Percentiles rank a stretch among this genome's conserved stretches.
Conservation (phyloP, 192 early-diverging fungal genomes). For the Thamnidium elegans region DNA sequence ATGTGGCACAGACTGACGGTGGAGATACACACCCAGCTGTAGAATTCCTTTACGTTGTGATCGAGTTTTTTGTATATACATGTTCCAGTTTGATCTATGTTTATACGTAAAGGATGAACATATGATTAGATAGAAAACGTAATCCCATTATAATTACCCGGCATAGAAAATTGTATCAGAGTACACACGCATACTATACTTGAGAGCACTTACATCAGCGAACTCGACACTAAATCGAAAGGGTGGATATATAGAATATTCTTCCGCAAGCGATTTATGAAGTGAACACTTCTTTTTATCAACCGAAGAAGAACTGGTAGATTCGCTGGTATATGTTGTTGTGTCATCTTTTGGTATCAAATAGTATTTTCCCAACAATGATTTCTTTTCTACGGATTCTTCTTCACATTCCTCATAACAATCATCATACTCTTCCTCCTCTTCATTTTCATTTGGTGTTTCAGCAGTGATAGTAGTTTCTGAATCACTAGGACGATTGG, state of each 20-base stretch:
- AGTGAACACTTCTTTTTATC: background rate
- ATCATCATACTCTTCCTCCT: background rate
- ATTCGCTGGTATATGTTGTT: slow-evolving; percentile 32
- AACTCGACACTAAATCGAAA: slow-evolving; percentile 56
- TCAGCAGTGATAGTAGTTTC: no score
- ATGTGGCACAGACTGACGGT: slow-evolving; percentile 41
- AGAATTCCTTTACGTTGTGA: slow-evolving; percentile 34
- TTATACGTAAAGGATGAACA: background rate
- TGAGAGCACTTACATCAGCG: slow-evolving; percentile 34
- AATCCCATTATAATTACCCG: slow-evolving; percentile 35
- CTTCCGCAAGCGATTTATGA: background rate
- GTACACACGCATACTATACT: slow-evolving; percentile 39
- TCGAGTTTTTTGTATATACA: slow-evolving; percentile 54
- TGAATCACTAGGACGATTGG: no score
- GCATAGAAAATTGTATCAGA: slow-evolving; percentile 52
- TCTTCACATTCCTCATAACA: no score
- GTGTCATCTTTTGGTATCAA: slow-evolving; percentile 35
- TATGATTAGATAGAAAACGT: background rate
- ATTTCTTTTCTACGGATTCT: no score
- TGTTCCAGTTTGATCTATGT: slow-evolving; percentile 54
- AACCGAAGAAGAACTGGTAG: slow-evolving; percentile 15
- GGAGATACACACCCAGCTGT: slow-evolving; percentile 52
- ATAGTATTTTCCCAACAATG: background rate
- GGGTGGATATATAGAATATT: slow-evolving; percentile 44
- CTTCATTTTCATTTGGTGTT: background rate